phyloP scores from a whole-genome alignment of 2,329 filamentous ascomycete genomes.

The Cryoendolithus antarcticus region DNA sequence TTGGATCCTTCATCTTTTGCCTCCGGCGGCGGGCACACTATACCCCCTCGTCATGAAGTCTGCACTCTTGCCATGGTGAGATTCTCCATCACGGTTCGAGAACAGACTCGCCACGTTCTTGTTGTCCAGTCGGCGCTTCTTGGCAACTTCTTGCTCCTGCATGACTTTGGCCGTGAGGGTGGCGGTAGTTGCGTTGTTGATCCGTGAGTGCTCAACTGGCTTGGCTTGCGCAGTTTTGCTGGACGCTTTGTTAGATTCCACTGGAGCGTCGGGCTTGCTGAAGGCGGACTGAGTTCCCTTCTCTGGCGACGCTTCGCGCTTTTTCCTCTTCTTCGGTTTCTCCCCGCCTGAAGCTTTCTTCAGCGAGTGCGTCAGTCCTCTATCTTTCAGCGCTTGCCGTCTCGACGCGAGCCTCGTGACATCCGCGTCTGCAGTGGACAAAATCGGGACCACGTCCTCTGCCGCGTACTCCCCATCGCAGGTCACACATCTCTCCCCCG shows the following conservation, averaged over 20 bases:
- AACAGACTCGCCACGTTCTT: constrained; percentile 38
- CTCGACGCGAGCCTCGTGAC: constrained; percentile 54
- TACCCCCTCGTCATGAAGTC: constrained; percentile 41
- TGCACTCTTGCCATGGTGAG: constrained; percentile 28
- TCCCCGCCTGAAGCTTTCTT: constrained; percentile 58
- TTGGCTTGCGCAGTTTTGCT: constrained; percentile 7
- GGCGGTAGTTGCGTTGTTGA: constrained; percentile 81
- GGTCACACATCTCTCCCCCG: constrained; percentile 46
- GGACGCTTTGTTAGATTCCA: constrained; percentile 11
- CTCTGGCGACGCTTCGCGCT: constrained; percentile 30
- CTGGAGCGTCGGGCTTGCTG: background rate
- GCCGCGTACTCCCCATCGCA: constrained; percentile 63
- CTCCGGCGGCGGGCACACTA: constrained; percentile 17
- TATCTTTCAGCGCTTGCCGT: constrained; percentile 54
- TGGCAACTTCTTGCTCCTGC: constrained; percentile 70
- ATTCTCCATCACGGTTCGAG: constrained; percentile 25
- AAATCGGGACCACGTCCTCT: constrained; percentile 70
- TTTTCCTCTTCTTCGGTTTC: constrained; percentile 70
- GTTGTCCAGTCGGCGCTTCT: constrained; percentile 61
- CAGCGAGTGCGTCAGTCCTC: constrained; percentile 70
- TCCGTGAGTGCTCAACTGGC: constrained; percentile 25
- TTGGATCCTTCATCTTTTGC: constrained; percentile 12
- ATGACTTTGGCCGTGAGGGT: constrained; percentile 76
- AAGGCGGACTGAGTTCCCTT: too few species aligned
- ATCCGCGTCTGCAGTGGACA: constrained; percentile 60